Evolutionary conservation across 306 rosid genomes (phyloP).

Genomic region (Quercus engelmannii): DNA sequence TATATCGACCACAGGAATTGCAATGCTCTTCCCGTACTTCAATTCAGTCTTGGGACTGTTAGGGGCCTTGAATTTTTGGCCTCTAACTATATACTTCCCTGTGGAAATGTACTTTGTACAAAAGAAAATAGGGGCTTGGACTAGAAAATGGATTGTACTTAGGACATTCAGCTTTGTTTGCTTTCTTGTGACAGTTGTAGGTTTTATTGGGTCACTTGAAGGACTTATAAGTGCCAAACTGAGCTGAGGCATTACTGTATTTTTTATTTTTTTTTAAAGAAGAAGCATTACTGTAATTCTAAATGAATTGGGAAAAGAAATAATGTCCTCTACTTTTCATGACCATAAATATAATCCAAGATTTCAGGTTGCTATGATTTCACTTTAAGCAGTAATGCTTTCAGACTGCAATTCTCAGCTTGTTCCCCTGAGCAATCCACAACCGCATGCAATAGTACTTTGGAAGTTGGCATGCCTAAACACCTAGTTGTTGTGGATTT

Average conservation of each 20-base stretch:
- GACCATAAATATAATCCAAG: too few relatives aligned
- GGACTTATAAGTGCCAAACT: conserved; percentile 58
- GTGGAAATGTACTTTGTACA: conserved; percentile 84
- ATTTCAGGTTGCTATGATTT: too few relatives aligned
- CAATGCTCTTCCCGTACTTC: conserved; percentile 82
- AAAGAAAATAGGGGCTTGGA: conserved; percentile 64
- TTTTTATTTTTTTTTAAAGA: too few relatives aligned
- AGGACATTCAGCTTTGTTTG: conserved; percentile 58
- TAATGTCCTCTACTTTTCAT: too few relatives aligned
- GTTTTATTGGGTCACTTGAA: conserved; percentile 70
- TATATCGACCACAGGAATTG: conserved; percentile 63
- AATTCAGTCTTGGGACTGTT: conserved; percentile 68
- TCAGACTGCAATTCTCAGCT: too few relatives aligned
- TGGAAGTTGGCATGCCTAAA: too few relatives aligned
- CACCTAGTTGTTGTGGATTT: too few relatives aligned
- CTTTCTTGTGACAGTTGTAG: conserved; percentile 50
- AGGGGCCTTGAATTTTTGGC: conserved; percentile 90
- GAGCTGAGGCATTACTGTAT: conserved; percentile 8
- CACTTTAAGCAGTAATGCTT: too few relatives aligned
- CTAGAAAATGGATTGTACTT: conserved; percentile 63
- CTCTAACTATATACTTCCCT: conserved; percentile 71
- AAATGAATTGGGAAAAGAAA: neutral
- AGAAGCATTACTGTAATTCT: neutral
- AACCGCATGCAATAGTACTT: too few relatives aligned
- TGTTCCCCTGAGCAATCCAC: too few relatives aligned